Base-by-base conservation (phyloP, 2,329 filamentous ascomycete genomes). In the Aspergillus sclerotialis region DNA sequence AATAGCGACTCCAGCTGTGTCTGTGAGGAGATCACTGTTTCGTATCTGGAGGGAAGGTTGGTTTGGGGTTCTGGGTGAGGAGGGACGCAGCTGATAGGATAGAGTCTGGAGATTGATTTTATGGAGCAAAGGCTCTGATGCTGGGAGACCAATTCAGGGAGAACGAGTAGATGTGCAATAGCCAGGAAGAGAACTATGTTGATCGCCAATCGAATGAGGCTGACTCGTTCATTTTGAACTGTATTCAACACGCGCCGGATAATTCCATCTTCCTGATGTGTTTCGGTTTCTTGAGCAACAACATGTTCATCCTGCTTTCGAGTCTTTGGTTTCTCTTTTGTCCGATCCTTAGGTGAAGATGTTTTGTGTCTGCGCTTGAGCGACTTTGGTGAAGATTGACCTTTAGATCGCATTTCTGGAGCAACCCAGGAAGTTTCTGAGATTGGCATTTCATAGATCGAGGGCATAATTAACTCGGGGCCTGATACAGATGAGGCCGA, bases 401-500 rank as follows among this genome's bases (percentile, higher is more conserved):
- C 31, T 11, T 42, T 40, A 4, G 40, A 32, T 30, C 46, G 52
- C 13, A 55, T 27, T 15, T 42, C 38, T 14, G 55, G 53, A 15
- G 50, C 53, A 15, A 60, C 42, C 56, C 56, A 60, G 23, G 56
- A 60, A 15, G 38, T 50, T 31, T 60, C 55, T 14, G 50, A 44
- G 25, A 55, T 48, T 5, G 55, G 49, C 3, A 49, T 46, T 31
- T 62, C 57, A 40, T 52, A 55, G 29, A 63, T 61, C 4, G 60
- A 62, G 4, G 60, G 60, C 60, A 63, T 63, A 14, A 63, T 57
- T 5, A 63, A 52, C 35, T 63, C 58, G 2, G 60, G 59, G 4
- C 60, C 60, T 9, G 56, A 50, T 28, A 51, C 39, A 5, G 52
- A 55, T 8, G 55, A 58, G 23, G 47, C 44, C 27, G 45, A 46